Conservation (phyloP, 495 filamentous ascomycete species). For the Penicillium goetzii region DNA sequence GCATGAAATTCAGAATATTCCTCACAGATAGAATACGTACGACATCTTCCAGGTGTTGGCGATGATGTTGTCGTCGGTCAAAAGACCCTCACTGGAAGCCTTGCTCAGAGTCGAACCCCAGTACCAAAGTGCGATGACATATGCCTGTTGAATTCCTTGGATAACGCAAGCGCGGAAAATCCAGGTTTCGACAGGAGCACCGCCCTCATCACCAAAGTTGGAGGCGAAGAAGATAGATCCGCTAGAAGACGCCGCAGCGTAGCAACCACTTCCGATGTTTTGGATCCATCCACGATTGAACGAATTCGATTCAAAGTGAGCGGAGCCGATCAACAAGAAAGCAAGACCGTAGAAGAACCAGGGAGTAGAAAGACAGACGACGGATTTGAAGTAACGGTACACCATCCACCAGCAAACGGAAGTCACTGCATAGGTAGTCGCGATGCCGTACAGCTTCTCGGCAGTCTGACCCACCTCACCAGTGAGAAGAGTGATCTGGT, state of each 20-base stretch:
- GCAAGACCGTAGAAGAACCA: conserved; percentile 68
- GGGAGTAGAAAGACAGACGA: conserved; percentile 60
- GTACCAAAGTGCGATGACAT: conserved; percentile 55
- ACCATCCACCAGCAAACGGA: conserved; percentile 68
- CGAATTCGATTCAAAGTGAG: conserved; percentile 51
- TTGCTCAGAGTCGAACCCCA: conserved; percentile 50
- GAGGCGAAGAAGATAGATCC: conserved; percentile 56
- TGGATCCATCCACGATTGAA: conserved; percentile 53
- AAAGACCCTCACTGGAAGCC: conserved; percentile 38
- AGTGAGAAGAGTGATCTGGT: conserved; percentile 70
- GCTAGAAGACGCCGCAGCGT: conserved; percentile 52
- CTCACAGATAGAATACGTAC: conserved; percentile 24
- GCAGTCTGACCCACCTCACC: conserved; percentile 66
- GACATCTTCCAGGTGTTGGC: conserved; percentile 52
- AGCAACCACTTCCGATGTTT: conserved; percentile 50
- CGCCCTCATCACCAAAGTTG: conserved; percentile 55
- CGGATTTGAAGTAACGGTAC: conserved; percentile 64
- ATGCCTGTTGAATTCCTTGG: conserved; percentile 52
- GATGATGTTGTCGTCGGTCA: conserved; percentile 35
- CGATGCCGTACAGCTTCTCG: conserved; percentile 67
- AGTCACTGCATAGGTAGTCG: conserved; percentile 63
- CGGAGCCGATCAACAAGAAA: conserved; percentile 67
- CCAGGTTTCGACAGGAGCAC: conserved; percentile 52
- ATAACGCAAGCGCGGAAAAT: conserved; percentile 56
- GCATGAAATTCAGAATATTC: not conserved